These are phyloP conservation scores for Aureobasidium vineae DNA, from an alignment of 2,329 filamentous ascomycete genomes.

Conservation along the genomic window DNA sequence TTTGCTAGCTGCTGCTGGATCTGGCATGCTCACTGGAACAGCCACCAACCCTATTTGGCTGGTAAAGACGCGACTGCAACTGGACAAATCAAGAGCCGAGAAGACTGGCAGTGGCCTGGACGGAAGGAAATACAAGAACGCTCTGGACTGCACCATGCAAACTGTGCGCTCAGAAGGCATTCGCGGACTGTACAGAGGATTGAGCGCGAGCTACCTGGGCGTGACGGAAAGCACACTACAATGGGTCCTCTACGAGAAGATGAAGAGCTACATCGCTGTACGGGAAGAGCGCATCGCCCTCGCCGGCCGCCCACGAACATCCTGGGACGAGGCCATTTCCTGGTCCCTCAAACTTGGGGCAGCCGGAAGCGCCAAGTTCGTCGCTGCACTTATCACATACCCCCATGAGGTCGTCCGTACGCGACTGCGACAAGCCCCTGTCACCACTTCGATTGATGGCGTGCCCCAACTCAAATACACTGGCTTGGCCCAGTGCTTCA, in stretches of 20 bases:
- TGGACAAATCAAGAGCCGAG: slow-evolving; percentile 79
- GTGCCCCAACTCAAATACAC: slow-evolving; percentile 78
- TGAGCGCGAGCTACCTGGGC: slow-evolving; percentile 88
- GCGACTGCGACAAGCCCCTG: slow-evolving; percentile 79
- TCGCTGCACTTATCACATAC: slow-evolving; percentile 82
- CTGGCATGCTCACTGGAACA: slow-evolving; percentile 82
- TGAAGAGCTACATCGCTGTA: slow-evolving; percentile 70
- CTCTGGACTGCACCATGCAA: slow-evolving; percentile 81
- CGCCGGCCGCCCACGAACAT: slow-evolving; percentile 60
- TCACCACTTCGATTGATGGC: slow-evolving; percentile 44
- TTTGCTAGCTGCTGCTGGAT: slow-evolving; percentile 69
- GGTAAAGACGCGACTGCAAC: slow-evolving; percentile 86
- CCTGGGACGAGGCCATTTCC: slow-evolving; percentile 71
- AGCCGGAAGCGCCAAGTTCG: slow-evolving; percentile 79
- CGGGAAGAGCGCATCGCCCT: slow-evolving; percentile 58
- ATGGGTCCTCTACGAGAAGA: slow-evolving; percentile 91
- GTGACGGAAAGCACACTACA: slow-evolving; percentile 88
- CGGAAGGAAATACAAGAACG: slow-evolving; percentile 76
- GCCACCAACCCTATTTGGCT: slow-evolving; percentile 97
- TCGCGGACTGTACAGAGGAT: slow-evolving; percentile 78
- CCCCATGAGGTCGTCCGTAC: slow-evolving; percentile 91
- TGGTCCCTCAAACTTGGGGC: slow-evolving; percentile 77
- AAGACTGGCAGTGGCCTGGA: slow-evolving; percentile 51
- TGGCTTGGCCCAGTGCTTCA: slow-evolving; percentile 84
- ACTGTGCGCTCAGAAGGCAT: slow-evolving; percentile 78